Percentiles rank a stretch among this genome's conserved stretches.
Evolutionary conservation across 2,329 filamentous ascomycete genomes (phyloP).

Genomic region (Aureobasidium sp.): DNA sequence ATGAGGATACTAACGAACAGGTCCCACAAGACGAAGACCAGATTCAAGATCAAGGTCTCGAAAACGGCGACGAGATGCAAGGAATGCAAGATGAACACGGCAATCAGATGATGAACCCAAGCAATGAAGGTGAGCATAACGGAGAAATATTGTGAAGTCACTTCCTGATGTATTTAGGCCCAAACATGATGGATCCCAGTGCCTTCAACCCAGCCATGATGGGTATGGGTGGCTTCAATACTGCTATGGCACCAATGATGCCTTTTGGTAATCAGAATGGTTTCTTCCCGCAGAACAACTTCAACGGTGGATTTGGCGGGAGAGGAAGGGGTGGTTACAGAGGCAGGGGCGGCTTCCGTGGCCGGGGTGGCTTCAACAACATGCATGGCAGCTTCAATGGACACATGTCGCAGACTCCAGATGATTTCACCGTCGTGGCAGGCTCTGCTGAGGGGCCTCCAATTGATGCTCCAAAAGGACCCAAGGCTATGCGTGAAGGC

Average conservation of each 20-base stretch:
- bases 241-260: conserved; percentile 3
- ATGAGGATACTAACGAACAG: conserved; percentile 11
- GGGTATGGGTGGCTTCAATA: conserved; percentile 4
- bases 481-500: conserved; percentile 89
- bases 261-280: conserved; percentile 10
- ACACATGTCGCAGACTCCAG: conserved; percentile 7
- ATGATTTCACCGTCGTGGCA: conserved; percentile 15
- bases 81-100: conserved; percentile 2
- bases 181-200: conserved; percentile 7
- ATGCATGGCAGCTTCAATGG: conserved; percentile 20
- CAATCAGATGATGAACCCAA: background rate
- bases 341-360: conserved; percentile 41
- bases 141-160: background rate
- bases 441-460: conserved; percentile 24
- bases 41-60: background rate
- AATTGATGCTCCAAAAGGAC: conserved; percentile 70
- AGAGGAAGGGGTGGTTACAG: conserved; percentile 23
- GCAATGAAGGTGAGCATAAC: conserved; percentile 1
- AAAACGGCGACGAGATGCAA: conserved; percentile 9
- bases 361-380: conserved; percentile 29
- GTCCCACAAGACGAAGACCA: background rate
- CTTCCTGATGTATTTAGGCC: background rate
- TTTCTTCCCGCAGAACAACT: conserved; percentile 11
- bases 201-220: conserved; percentile 8
- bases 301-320: background rate